Conservation (phyloP, 2,329 filamentous ascomycete species). For the Aspergillus fumigatus region DNA sequence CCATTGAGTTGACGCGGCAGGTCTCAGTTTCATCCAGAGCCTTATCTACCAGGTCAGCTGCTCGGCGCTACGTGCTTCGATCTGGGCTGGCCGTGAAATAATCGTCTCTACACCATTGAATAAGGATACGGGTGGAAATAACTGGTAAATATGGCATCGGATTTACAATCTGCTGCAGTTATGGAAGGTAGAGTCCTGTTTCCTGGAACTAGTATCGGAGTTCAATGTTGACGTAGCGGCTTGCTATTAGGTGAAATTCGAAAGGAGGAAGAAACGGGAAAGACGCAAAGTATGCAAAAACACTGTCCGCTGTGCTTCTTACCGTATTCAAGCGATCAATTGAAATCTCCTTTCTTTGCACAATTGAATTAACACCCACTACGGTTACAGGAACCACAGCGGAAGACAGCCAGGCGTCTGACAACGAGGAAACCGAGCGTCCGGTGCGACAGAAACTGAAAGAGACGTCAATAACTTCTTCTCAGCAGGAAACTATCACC, state of each 20-base stretch:
- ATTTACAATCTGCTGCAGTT: constrained; percentile 6
- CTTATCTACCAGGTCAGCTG: no score
- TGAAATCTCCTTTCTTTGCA: not conserved
- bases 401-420: constrained; percentile 28
- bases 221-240: not conserved
- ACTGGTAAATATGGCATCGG: constrained; percentile 11
- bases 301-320: not conserved
- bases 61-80: no score
- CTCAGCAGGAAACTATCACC: constrained; percentile 9
- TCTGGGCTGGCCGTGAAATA: no score
- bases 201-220: not conserved
- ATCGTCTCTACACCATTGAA: no score
- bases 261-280: constrained; percentile 6
- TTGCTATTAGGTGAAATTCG: constrained; percentile 2
- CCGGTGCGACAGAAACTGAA: constrained; percentile 59
- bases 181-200: constrained; percentile 10
- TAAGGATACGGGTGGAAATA: not conserved
- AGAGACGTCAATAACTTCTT: constrained; percentile 54
- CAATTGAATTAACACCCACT: not conserved
- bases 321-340: not conserved
- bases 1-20: no score
- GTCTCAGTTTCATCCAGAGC: no score
- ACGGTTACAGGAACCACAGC: constrained; percentile 17
- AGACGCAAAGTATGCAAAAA: constrained; percentile 12
- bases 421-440: constrained; percentile 47